Base-by-base conservation (phyloP, 129 eudicot species). In the Flaveria trinervia region DNA sequence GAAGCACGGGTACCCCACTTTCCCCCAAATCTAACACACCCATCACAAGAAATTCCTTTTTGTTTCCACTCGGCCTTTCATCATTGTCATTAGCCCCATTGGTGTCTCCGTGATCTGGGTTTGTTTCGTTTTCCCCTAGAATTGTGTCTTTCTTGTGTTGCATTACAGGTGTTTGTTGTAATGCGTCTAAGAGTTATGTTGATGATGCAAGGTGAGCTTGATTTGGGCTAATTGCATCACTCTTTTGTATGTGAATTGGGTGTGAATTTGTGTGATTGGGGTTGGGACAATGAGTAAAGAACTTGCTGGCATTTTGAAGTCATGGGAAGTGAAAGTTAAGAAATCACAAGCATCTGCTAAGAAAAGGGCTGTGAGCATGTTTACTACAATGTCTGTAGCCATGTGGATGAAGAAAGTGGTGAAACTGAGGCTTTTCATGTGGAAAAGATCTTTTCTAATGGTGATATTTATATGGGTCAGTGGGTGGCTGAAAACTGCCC, bases 301-400 rank as follows among this genome's bases (percentile, higher is more conserved):
- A 54, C 41, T 87, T 7, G 73, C 74, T 16, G 87, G 90, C 65
- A 77, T 92, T 79, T 78, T 85, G 70, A 89, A 89, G 86, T 82
- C 83, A 41, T 88, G 84, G 87, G 97, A 85, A 76, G 79, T 77
- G 17, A 85, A 81, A 61, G 77, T 87, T 10, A 87, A 85, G 79
- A 92, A 86, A 81, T 82, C 92, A 52, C 90, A 85, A 80, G 86
- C 84, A 74, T 68, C 84, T 6, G 84, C 87, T 16, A 89, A 83
- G 82, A 92, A 83, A 72, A 87, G 92, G 62, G 85, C 88, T 9
- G 83, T 44, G 41, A 83, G 78, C 65, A 82, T 93, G 13, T 93
- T 91, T 52, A 49, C 93, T 62, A 82, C 97, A 86, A 93, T 93
- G 97, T 89, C 98, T 39, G 98, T 93, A 11, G 97, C 97, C 97